Evolutionary conservation across 345 rosid genomes (phyloP).

Genomic region (Corymbia maculata): DNA sequence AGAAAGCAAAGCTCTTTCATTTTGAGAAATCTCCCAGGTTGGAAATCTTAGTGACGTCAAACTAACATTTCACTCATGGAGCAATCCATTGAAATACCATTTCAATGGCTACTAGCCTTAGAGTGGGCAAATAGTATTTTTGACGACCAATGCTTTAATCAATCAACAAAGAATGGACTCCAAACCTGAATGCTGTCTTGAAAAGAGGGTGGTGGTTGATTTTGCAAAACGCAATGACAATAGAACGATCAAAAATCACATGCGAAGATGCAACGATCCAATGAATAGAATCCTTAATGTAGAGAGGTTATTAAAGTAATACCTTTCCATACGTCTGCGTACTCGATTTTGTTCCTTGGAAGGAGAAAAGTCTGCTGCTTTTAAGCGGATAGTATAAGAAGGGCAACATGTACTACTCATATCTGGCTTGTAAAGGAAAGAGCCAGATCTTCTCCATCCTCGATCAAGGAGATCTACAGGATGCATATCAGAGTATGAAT

Average conservation of each 20-base stretch:
- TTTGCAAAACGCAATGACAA: not conserved
- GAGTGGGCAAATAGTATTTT: not conserved
- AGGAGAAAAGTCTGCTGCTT: constrained; percentile 61
- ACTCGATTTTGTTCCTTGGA: constrained; percentile 79
- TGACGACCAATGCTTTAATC: not conserved
- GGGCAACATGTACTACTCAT: constrained; percentile 97
- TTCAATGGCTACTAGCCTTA: not conserved
- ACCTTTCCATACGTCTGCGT: constrained; percentile 62
- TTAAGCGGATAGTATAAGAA: constrained; percentile 86
- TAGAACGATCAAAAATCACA: not conserved
- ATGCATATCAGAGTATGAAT: not conserved
- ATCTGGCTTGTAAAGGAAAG: constrained; percentile 80
- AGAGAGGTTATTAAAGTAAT: not conserved
- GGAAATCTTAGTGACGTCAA: not conserved
- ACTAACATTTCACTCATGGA: not conserved
- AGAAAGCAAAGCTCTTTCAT: not conserved
- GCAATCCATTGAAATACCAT: not conserved
- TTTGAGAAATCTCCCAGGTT: not conserved
- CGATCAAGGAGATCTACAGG: constrained; percentile 77
- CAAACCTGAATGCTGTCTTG: not conserved
- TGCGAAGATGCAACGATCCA: not conserved
- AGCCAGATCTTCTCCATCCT: constrained; percentile 94
- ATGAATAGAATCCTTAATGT: not conserved
- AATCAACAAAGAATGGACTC: not conserved
- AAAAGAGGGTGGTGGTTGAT: not conserved